Base-by-base conservation (phyloP, 192 early-diverging fungal species). In the Dissophora ornata region DNA sequence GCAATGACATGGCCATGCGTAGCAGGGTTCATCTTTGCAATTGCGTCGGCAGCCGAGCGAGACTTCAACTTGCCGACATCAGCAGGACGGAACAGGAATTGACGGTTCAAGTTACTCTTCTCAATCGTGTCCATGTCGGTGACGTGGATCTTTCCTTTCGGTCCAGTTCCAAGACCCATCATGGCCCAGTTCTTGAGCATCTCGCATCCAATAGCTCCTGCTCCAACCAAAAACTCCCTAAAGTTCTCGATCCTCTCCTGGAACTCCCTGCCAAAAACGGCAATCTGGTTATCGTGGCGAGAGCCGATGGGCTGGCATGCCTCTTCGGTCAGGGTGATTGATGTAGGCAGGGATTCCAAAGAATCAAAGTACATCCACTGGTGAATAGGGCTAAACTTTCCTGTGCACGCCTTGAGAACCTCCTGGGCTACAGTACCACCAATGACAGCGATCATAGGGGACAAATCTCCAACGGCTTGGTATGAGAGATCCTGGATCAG, bases 91-190 rank as follows among this genome's bases (percentile, higher is more conserved):
- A 99, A 99, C 65, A 99, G 84, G 84, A 99, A 99, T 84, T 99
- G 98, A 40, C 98, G 89, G 84, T 99, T 99, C 82, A 99, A 85
- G 83, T 99, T 99, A 67, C 90, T 92, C 87, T 98, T 99, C 62
- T 99, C 98, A 53, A 99, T 99, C 9, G 97, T 97, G 80, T 99
- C 98, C 98, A 99, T 99, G 75, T 99, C 98, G 8, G 97, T 99
- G 49, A 99, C 81, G 79, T 87, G 89, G 47, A 98, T 88, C 21
- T 84, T 84, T 25, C 98, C 94, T 24, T 91, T 80, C 33, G 90
- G 85, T 30, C 96, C 97, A 18, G 92, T 88, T 32, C 92, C 92
- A 36, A 95, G 77, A 32, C 94, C 94, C 88, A 94, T 94, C 86
- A 99, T 91, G 28, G 97, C 95, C 95, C 96, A 98, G 83, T 98